Conservation (phyloP, 2,329 filamentous ascomycete species). For the Aspergillus amoenus region DNA sequence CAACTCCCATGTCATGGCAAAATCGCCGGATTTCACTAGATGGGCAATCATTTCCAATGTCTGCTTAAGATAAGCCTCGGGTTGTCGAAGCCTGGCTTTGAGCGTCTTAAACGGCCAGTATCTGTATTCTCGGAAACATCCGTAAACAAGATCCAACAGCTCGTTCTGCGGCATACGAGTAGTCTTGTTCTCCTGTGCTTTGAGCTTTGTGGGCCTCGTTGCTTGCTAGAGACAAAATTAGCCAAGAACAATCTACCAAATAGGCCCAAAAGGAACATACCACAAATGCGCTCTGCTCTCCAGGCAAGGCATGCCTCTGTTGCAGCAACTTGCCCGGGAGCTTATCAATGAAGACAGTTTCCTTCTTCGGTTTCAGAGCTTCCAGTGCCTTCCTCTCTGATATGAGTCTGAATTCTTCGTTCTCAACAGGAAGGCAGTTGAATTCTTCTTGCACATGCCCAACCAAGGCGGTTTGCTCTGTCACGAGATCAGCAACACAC, state of each 20-base stretch:
- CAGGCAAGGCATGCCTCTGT: slow-evolving; percentile 54
- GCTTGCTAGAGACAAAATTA: slow-evolving; percentile 39
- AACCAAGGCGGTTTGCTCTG: slow-evolving; percentile 75
- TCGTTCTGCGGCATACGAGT: slow-evolving; percentile 87
- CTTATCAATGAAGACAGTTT: slow-evolving; percentile 52
- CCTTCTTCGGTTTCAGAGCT: slow-evolving; percentile 59
- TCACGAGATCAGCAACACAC: slow-evolving; percentile 10
- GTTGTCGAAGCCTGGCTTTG: slow-evolving; percentile 74
- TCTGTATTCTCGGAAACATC: slow-evolving; percentile 78
- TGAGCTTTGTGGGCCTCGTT: slow-evolving; percentile 53
- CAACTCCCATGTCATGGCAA: slow-evolving; percentile 82
- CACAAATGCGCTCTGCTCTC: slow-evolving; percentile 43
- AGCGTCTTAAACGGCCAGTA: slow-evolving; percentile 95
- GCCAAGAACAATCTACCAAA: slow-evolving; percentile 2
- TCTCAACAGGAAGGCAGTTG: slow-evolving; percentile 70
- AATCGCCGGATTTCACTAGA: slow-evolving; percentile 77
- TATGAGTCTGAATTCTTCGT: slow-evolving; percentile 66
- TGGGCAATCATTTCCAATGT: slow-evolving; percentile 79
- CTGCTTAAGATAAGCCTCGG: slow-evolving; percentile 88
- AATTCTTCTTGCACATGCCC: slow-evolving; percentile 75
- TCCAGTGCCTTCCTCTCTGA: slow-evolving; percentile 59
- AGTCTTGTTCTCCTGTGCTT: slow-evolving; percentile 73
- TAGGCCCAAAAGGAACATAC: slow-evolving; percentile 33
- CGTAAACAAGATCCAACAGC: slow-evolving; percentile 80
- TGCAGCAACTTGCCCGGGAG: slow-evolving; percentile 55